Base-by-base conservation (phyloP, 2,329 filamentous ascomycete genomes). In the Diaporthe citriasiana region DNA sequence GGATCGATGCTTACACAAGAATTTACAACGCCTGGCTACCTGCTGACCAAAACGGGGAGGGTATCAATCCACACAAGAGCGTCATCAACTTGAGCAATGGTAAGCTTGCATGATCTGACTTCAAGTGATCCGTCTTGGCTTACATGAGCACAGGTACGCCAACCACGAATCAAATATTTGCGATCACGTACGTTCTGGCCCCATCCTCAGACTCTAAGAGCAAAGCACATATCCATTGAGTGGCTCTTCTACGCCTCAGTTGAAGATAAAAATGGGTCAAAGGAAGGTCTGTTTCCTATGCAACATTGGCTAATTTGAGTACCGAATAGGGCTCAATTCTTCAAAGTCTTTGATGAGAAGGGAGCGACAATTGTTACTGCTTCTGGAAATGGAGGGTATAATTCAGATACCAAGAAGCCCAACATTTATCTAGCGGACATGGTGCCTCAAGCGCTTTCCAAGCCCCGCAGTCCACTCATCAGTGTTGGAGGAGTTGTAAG, bases 31-130 rank as follows among this genome's bases (percentile, higher is more conserved):
- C 57, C 38, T 60, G n/a, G n/a, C 4, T 42, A 22, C 33, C 55
- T 25, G 19, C 30, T 33, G n/a, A 30, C 6, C 30, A 59, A 19
- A n/a, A 13, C 12, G 38, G 38, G 35, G 15, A 19, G 4, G 57
- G 57, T 4, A 30, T 60, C 25, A 2, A 17, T 30, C 57, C 57
- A 15, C 30, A 27, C 22, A 63, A 51, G 45, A 33, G 69, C 10
- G 69, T 71, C 22, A 53, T 71, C 56, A 71, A 63, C 33, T 5
- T 71, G 13, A 72, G 70, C 35, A 30, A 22, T n/a, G 25, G 56
- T 27, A 13, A 40, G 42, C 15, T 4, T 25, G 42, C 12, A 19
- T 15, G 51, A 42, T 47, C 55, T 30, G 27, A 15, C 6, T 45
- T 30, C 22, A 35, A 22, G 15, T 12, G 7, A 35, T 10, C 42